Base-by-base conservation (phyloP, 345 rosid species). In the Populus deltoides region DNA sequence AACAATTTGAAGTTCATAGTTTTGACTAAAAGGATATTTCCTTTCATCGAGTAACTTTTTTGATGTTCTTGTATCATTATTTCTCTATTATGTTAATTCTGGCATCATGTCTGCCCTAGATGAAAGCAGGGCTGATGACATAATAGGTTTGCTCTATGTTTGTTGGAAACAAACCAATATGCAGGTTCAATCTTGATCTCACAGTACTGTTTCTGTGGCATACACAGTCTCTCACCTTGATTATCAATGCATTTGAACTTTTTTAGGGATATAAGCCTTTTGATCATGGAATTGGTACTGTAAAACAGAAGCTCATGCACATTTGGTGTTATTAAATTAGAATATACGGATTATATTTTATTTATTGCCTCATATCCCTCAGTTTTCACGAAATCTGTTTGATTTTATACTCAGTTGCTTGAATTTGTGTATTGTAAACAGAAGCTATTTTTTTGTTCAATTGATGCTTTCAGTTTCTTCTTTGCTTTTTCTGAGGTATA, bases 401-500 rank as follows among this genome's bases (percentile, higher is more conserved):
- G 29, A 65, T 59, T 45, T 7, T 12, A 7, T 7, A 43, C 31
- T 2, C 39, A n/a, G 45, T 33, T 73, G 24, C 36, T 73, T 15
- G 16, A 43, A 27, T 35, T 66, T 38, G 11, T 61, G 45, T 61
- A 31, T 10, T 55, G 18, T 68, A 68, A 68, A 57, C 33, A 31
- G 65, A 72, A 71, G 65, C 71, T 18, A 25, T 11, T 31, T 71
- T 33, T 70, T 39, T 38, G 59, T 41, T 61, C 47, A 22, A 17
- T 49, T 18, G 36, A 25, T 51, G 22, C 27, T 47, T 33, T 49
- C 7, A 9, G n/a, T 16, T 27, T 33, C 81, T 78, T 85, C 85
- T 81, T 74, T 85, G 82, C 83, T 62, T 70, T 86, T 84, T 88
- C 97, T 93, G 90, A 96, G 98, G 89, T 90, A 87, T 81, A 90